Base-by-base conservation (phyloP, 2,329 filamentous ascomycete genomes). In the Trichothecium roseum region DNA sequence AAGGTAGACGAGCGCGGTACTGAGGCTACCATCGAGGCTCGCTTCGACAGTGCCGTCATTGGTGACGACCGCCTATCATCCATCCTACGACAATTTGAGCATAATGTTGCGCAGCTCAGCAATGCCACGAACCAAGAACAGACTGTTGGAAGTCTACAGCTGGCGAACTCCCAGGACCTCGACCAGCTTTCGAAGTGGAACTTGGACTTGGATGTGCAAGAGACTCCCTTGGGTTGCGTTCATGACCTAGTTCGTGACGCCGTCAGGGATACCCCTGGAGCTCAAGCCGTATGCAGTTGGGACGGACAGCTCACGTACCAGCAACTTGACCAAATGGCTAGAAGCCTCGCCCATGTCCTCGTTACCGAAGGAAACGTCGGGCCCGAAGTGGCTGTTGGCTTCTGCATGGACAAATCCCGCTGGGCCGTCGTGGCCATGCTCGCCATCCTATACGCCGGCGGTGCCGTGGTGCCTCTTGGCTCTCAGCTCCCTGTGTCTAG, bases 201-300 rank as follows among this genome's bases (percentile, higher is more conserved):
- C 30, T 28, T 26, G n/a, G 27, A 37, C 30, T 28, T 26, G n/a
- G 27, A 17, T 18, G 28, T n/a, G n/a, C 28, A 36, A 31, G 20
- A 24, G 34, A 27, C 28, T 16, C 32, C 30, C 35, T 16, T 32
- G 16, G 35, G 35, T 20, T 37, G 37, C 27, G 29, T 38, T 30
- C 37, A 34, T 22, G 32, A 28, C 20, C 37, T 31, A 12, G 29
- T 38, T 8, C 17, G 16, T 18, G 31, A 31, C 18, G 26, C 28
- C 8, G 37, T 31, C 20, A 17, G 27, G 27, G 27, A 26, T 7
- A 15, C 20, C 8, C 60, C 63, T 0, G 37, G 45, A 12, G 47
- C 51, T 13, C 42, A 48, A 5, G 63, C 63, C 16, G 53, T 66
- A 22, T 46, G 59, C 33, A 61, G 62, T 3, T 66, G 62, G 60